Percentiles rank a stretch among this genome's conserved stretches.
phyloP scores from a whole-genome alignment of 2,329 filamentous ascomycete species.

The Cercospora sesami region DNA sequence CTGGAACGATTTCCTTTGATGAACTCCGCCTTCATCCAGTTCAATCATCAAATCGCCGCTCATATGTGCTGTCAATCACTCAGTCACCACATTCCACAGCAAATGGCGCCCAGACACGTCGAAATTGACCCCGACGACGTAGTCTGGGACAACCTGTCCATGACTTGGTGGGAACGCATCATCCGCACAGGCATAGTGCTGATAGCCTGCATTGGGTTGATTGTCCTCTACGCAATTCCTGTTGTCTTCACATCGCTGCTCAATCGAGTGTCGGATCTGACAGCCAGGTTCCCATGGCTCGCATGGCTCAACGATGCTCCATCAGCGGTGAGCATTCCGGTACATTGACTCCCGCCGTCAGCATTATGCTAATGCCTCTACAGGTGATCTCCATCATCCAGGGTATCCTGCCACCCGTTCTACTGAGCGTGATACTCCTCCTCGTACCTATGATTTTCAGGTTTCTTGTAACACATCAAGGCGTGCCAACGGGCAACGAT shows the following conservation, averaged over 20 bases:
- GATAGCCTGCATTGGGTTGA: slow-evolving; percentile 67
- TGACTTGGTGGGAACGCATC: slow-evolving; percentile 91
- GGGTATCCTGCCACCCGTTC: slow-evolving; percentile 78
- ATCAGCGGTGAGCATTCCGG: slow-evolving; percentile 36
- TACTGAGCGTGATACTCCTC: slow-evolving; percentile 76
- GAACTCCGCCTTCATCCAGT: slow-evolving; percentile 97
- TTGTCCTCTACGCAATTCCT: slow-evolving; percentile 86
- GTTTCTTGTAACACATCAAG: slow-evolving; percentile 70
- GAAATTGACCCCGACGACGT: slow-evolving; percentile 93
- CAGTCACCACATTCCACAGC: slow-evolving; percentile 84
- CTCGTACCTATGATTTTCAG: slow-evolving; percentile 78
- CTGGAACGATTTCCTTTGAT: slow-evolving; percentile 85
- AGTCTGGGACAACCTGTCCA: slow-evolving; percentile 95
- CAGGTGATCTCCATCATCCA: slow-evolving; percentile 66
- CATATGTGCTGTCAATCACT: slow-evolving; percentile 97
- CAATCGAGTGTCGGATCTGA: slow-evolving; percentile 72
- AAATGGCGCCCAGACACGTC: slow-evolving; percentile 90
- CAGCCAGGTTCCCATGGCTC: slow-evolving; percentile 67
- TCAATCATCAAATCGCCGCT: slow-evolving; percentile 94
- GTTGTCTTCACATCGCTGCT: slow-evolving; percentile 84
- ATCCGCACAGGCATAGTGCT: slow-evolving; percentile 67
- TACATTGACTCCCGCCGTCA: background rate
- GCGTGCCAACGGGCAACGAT: slow-evolving; percentile 78
- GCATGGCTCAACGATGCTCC: slow-evolving; percentile 66
- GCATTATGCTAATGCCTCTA: background rate